A percentile compares a stretch with the other conserved stretches of the same genome.
phyloP scores from a whole-genome alignment of 192 early-diverging fungal genomes.

The Coemansia sp. region DNA sequence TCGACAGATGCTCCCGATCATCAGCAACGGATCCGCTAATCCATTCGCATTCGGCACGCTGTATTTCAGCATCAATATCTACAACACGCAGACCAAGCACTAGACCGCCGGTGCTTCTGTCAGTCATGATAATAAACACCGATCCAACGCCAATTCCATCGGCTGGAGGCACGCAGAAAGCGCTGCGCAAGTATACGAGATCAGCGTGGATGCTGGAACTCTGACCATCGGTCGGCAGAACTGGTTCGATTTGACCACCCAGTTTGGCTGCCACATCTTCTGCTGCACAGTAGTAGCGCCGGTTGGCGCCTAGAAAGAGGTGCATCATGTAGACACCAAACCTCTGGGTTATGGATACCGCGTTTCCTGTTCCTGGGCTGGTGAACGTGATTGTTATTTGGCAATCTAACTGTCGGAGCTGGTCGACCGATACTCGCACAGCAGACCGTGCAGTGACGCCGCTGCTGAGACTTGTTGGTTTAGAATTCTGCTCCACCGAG shows the following conservation, averaged over 20 bases:
- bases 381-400: slow-evolving; percentile 33
- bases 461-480: slow-evolving; percentile 10
- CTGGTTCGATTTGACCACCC: neutral
- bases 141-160: slow-evolving; percentile 20
- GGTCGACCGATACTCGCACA: slow-evolving; percentile 3
- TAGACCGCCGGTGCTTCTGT: neutral
- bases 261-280: neutral
- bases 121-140: slow-evolving; percentile 10
- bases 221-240: neutral
- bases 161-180: slow-evolving; percentile 30
- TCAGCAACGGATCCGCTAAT: neutral
- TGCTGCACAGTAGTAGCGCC: neutral
- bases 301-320: slow-evolving; percentile 19
- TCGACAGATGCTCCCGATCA: neutral
- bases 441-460: slow-evolving; percentile 1
- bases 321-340: slow-evolving; percentile 43
- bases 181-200: slow-evolving; percentile 10
- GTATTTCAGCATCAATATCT: neutral
- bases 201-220: neutral
- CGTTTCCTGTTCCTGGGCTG: slow-evolving; percentile 40
- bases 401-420: slow-evolving; percentile 24
- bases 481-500: neutral
- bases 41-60: neutral
- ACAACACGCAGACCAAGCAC: slow-evolving; percentile 3
- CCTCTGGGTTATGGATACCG: slow-evolving; percentile 21